Conservation (phyloP, 352 stramenopile genomes). For the Globisporangium acanthophoron region DNA sequence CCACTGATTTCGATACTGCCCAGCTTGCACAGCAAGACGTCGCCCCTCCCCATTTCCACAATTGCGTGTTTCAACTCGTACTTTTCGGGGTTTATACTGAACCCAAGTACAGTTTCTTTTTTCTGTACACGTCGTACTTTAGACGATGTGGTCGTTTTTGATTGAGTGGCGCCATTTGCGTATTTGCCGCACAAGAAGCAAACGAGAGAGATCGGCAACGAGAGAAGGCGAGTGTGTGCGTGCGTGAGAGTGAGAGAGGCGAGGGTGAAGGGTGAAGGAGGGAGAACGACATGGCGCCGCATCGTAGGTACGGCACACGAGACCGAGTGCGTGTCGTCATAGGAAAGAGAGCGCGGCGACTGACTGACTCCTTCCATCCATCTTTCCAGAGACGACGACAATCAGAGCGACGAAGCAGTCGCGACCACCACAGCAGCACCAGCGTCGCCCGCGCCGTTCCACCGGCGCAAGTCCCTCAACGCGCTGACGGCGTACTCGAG, state of each 20-base stretch:
- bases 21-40: too few relatives aligned
- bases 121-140: neutral
- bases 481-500: neutral
- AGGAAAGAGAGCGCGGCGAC: neutral
- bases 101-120: neutral
- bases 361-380: neutral
- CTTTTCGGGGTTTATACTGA: neutral
- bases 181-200: neutral
- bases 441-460: neutral
- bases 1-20: too few relatives aligned
- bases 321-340: neutral
- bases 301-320: neutral
- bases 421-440: neutral
- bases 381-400: conserved; percentile 7
- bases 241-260: neutral
- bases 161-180: neutral
- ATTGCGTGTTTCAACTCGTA: neutral
- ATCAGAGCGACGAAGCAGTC: conserved; percentile 3
- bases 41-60: too few relatives aligned
- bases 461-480: conserved; percentile 9
- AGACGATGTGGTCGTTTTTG: neutral
- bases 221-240: neutral
- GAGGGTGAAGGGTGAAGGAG: too few relatives aligned
- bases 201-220: too few relatives aligned
- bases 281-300: neutral